Evolutionary conservation across 192 early-diverging fungal species (phyloP).

Genomic region (Coemansia asiatica): DNA sequence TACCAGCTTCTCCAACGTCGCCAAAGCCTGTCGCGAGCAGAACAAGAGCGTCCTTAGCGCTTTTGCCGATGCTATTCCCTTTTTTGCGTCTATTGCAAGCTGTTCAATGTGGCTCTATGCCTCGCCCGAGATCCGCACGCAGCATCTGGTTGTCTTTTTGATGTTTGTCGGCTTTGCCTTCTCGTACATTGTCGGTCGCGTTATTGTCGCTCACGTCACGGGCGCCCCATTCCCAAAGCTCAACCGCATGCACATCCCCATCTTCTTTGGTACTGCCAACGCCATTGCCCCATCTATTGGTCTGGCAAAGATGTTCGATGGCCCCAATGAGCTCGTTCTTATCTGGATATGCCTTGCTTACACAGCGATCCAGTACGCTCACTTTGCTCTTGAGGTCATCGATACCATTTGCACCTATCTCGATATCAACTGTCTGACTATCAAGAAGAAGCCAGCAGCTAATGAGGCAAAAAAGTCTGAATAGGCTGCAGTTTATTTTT

Average conservation of each 20-base stretch:
- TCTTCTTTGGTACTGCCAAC: constrained; percentile 63
- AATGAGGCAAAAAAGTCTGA: constrained; percentile 2
- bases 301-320: constrained; percentile 54
- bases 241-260: constrained; percentile 64
- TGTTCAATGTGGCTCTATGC: constrained; percentile 62
- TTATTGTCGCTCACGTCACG: constrained; percentile 86
- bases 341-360: constrained; percentile 61
- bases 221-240: constrained; percentile 78
- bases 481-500: not conserved
- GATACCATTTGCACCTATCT: constrained; percentile 72
- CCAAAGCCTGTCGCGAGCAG: constrained; percentile 59
- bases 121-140: constrained; percentile 64
- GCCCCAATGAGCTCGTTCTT: constrained; percentile 56
- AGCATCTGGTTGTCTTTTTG: constrained; percentile 70
- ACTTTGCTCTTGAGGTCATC: constrained; percentile 71
- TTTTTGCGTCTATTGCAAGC: constrained; percentile 57
- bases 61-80: constrained; percentile 67
- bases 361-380: constrained; percentile 62
- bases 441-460: constrained; percentile 66
- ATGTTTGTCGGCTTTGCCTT: constrained; percentile 71
- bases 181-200: constrained; percentile 78
- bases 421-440: constrained; percentile 78
- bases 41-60: constrained; percentile 57
- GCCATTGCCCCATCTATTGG: constrained; percentile 58
- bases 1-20: constrained; percentile 63